A percentile compares a stretch with the other conserved stretches of the same genome.
Evolutionary conservation across 2,329 filamentous ascomycete species (phyloP).

Genomic region (Aureobasidium musti): DNA sequence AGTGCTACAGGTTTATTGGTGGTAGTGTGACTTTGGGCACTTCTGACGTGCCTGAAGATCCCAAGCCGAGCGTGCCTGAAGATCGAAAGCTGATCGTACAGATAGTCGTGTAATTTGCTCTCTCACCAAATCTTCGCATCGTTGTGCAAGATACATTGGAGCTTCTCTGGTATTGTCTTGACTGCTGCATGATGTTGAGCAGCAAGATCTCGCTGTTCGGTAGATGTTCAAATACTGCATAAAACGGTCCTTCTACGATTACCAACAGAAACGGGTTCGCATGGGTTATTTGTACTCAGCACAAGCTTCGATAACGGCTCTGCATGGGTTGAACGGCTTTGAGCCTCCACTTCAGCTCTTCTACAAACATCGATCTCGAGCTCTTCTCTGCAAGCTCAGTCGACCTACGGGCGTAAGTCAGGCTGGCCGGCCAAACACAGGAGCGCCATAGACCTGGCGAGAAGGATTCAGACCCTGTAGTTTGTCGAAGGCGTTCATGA

Average conservation of each 20-base stretch:
- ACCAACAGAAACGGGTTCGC: slow-evolving; percentile 15
- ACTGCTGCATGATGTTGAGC: slow-evolving; percentile 7
- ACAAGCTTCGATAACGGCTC: slow-evolving; percentile 12
- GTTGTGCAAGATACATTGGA: neutral
- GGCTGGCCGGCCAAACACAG: slow-evolving; percentile 3
- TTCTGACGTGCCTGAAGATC: slow-evolving; percentile 10
- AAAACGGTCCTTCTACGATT: slow-evolving; percentile 24
- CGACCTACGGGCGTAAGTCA: neutral
- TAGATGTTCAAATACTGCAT: neutral
- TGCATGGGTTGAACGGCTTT: slow-evolving; percentile 10
- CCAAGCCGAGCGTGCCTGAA: neutral
- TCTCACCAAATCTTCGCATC: neutral
- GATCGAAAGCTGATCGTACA: neutral
- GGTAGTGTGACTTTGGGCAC: neutral
- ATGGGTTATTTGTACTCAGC: neutral
- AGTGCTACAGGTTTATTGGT: neutral
- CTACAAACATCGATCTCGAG: neutral
- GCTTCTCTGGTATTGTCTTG: neutral
- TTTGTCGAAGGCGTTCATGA: slow-evolving; percentile 10
- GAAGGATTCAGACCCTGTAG: slow-evolving; percentile 16
- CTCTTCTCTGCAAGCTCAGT: neutral
- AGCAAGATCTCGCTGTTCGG: neutral
- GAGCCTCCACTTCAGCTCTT: slow-evolving; percentile 11
- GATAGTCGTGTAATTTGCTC: neutral
- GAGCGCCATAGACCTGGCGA: slow-evolving; percentile 3